Base-by-base conservation (phyloP, 2,329 filamentous ascomycete genomes). In the Monilinia laxa region DNA sequence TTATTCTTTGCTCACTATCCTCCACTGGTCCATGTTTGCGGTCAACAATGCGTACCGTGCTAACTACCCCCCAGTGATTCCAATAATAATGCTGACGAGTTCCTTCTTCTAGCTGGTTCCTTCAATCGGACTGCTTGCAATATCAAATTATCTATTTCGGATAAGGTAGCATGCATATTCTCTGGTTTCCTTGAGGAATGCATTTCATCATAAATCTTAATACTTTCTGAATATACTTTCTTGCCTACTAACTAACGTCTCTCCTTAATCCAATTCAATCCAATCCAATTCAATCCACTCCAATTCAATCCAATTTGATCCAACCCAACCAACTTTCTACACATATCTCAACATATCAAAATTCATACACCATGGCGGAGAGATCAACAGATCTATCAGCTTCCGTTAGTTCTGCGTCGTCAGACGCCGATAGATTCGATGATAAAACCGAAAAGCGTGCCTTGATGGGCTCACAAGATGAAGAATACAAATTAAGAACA, bases 331-430 rank as follows among this genome's bases (percentile, higher is more conserved):
- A 59, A 35, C 20, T 35, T 28, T 51, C 28, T 49, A 38, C 57
- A 45, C 20, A 35, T 49, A 25, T 28, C 18, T 16, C 16, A 35
- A 20, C 11, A 57, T 25, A 20, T 1, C 6, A n/a, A 3, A 40
- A 25, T 16, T 57, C 31, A 63, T 31, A 52, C 63, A 70, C 42
- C 38, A 75, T 75, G 74, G 71, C 73, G 62, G 70, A 72, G 67
- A 67, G 70, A 58, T 64, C 70, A 16, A 64, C 62, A 11, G 71
- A 72, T 47, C 72, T 71, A 58, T 64, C 68, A n/a, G 66, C 70
- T 20, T 75, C 74, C 7, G 65, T 72, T 52, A 74, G 71, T 65
- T 75, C 74, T 16, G 74, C 74, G 2, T 66, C 68, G 54, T 72
- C 73, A 2, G 72, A 74, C 52, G 70, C 69, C 16, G 71, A 74